Percentiles rank a stretch among this genome's conserved stretches.
Conservation (phyloP, 768 basidiomycete genomes). For the Pleurotus djamor region DNA sequence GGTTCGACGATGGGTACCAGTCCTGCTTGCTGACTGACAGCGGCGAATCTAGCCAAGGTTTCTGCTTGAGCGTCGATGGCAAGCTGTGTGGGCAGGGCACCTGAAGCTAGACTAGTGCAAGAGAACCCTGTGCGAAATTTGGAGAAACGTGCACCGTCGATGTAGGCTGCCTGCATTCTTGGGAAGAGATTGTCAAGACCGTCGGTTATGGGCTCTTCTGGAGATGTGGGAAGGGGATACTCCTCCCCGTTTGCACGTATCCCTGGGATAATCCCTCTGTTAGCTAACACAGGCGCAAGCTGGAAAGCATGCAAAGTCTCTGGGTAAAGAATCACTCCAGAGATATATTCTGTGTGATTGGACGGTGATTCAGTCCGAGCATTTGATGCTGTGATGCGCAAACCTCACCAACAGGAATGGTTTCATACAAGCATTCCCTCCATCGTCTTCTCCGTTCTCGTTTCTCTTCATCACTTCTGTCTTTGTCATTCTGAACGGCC, state of each 20-base stretch:
- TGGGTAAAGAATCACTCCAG: constrained; percentile 48
- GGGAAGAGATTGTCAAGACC: constrained; percentile 46
- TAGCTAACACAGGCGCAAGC: constrained; percentile 38
- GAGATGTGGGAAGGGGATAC: constrained; percentile 39
- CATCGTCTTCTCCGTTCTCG: constrained; percentile 37
- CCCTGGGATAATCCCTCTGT: constrained; percentile 45
- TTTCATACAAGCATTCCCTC: constrained; percentile 41
- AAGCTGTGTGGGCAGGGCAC: constrained; percentile 33
- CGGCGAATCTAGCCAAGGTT: constrained; percentile 44
- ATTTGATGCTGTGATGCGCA: neutral
- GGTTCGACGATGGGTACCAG: constrained; percentile 54
- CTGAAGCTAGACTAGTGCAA: constrained; percentile 31
- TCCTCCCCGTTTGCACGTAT: constrained; percentile 51
- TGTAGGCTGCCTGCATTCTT: constrained; percentile 37
- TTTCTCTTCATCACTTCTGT: constrained; percentile 30
- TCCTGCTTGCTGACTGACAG: constrained; percentile 48
- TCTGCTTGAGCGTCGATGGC: constrained; percentile 45
- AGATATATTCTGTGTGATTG: constrained; percentile 36
- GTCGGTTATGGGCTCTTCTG: constrained; percentile 44
- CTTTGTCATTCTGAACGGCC: constrained; percentile 16
- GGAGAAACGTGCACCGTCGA: constrained; percentile 45
- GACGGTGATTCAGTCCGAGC: neutral
- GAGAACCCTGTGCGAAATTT: constrained; percentile 51
- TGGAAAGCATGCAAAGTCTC: constrained; percentile 50
- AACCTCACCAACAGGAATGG: constrained; percentile 34